Percentiles rank a stretch among this genome's conserved stretches.
Conservation (phyloP, 2,329 filamentous ascomycete genomes). For the Phialemonium atrogriseum region DNA sequence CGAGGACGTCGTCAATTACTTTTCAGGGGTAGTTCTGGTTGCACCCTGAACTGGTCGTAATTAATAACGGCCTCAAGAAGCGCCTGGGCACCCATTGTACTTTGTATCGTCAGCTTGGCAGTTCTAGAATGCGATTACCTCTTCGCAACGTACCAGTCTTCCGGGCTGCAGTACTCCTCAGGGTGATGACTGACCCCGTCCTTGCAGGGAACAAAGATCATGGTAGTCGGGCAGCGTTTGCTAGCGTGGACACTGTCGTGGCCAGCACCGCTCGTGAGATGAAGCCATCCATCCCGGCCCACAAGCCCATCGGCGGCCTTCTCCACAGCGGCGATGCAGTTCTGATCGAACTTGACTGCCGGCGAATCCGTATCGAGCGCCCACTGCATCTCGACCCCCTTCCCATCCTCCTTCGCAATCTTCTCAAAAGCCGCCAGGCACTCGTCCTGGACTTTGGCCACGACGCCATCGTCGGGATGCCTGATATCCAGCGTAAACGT, state of each 20-base stretch:
- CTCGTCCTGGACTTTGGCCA: slow-evolving; percentile 43
- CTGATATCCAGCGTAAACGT: slow-evolving; percentile 61
- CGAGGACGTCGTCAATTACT: too few species aligned
- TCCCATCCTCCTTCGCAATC: slow-evolving; percentile 50
- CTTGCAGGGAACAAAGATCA: slow-evolving; percentile 59
- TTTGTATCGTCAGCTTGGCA: too few species aligned
- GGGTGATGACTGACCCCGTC: slow-evolving; percentile 58
- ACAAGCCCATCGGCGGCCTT: slow-evolving; percentile 42
- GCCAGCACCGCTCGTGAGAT: slow-evolving; percentile 32
- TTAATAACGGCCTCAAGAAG: too few species aligned
- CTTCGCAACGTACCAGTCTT: too few species aligned
- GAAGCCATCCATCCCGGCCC: slow-evolving; percentile 43
- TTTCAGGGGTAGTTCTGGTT: too few species aligned
- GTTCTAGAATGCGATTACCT: too few species aligned
- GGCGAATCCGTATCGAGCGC: slow-evolving; percentile 52
- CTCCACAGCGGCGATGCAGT: slow-evolving; percentile 59
- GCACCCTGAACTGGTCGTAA: too few species aligned
- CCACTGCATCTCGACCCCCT: slow-evolving; percentile 42
- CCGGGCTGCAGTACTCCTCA: slow-evolving; percentile 50
- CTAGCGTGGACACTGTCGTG: slow-evolving; percentile 51
- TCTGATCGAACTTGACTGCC: slow-evolving; percentile 55
- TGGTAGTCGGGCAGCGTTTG: slow-evolving; percentile 50
- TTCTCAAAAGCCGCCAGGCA: slow-evolving; percentile 49
- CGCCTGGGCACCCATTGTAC: too few species aligned
- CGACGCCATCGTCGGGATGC: slow-evolving; percentile 42